Evolutionary conservation across 2,329 filamentous ascomycete genomes (phyloP).

Genomic region (Sporothrix brunneoviolacea): DNA sequence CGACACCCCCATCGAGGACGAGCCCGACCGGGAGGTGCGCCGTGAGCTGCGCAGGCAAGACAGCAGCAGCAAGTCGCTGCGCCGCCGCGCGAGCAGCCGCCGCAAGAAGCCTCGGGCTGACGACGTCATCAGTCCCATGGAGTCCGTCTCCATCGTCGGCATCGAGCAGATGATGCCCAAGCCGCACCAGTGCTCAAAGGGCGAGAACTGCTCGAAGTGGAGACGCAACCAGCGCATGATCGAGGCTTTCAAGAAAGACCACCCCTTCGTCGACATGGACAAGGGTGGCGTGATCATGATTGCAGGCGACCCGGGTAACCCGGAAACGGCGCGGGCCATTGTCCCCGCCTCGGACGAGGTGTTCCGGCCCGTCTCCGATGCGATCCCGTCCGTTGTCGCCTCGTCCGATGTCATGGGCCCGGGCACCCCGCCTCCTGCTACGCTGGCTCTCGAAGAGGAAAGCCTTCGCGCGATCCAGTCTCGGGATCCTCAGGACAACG

Average conservation of each 20-base stretch:
- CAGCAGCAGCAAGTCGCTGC: constrained; percentile 31
- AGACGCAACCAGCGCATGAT: constrained; percentile 73
- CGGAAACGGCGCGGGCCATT: constrained; percentile 53
- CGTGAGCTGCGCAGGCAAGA: constrained; percentile 31
- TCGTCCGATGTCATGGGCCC: constrained; percentile 87
- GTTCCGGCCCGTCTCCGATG: constrained; percentile 64
- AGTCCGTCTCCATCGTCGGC: constrained; percentile 84
- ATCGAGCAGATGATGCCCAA: constrained; percentile 86
- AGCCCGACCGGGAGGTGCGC: constrained; percentile 43
- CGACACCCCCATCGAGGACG: constrained; percentile 56
- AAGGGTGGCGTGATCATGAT: constrained; percentile 64
- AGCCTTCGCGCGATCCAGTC: constrained; percentile 61
- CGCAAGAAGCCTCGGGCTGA: constrained; percentile 38
- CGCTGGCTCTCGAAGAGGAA: constrained; percentile 66
- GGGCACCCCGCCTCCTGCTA: constrained; percentile 42
- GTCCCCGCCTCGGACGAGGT: constrained; percentile 43
- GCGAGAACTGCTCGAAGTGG: constrained; percentile 78
- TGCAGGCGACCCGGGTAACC: constrained; percentile 71
- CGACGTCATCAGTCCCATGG: constrained; percentile 67
- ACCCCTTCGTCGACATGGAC: constrained; percentile 58
- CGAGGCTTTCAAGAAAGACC: constrained; percentile 65
- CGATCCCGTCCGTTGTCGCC: constrained; percentile 74
- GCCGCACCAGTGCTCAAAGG: constrained; percentile 77
- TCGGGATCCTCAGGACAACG: constrained; percentile 84
- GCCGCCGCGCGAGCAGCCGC: constrained; percentile 35